A percentile compares a stretch with the other conserved stretches of the same genome.
Evolutionary conservation across 2,329 filamentous ascomycete species (phyloP).

Genomic region (Arthrobotrys conoides): DNA sequence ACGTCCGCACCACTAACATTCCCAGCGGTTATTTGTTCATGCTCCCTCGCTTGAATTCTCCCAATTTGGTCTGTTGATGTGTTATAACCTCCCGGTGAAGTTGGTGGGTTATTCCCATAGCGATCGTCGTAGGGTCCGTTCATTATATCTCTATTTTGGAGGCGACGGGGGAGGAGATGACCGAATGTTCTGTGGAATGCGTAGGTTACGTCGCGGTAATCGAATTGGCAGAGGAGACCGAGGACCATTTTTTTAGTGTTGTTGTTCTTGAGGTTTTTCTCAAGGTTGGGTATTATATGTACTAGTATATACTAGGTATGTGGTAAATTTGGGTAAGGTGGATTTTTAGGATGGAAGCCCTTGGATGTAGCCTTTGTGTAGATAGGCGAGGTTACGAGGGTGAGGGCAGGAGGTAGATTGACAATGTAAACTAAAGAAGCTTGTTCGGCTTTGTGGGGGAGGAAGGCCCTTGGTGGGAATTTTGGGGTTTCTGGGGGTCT

Average conservation of each 20-base stretch:
- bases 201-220: conserved; percentile 45
- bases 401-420: conserved; percentile 9
- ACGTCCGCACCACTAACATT: conserved; percentile 34
- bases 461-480: conserved; percentile 17
- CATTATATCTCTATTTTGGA: conserved; percentile 32
- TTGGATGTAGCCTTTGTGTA: background rate
- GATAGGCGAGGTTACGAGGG: background rate
- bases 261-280: background rate
- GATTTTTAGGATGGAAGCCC: background rate
- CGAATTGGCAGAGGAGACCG: conserved; percentile 52
- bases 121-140: conserved; percentile 7
- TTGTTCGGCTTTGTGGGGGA: conserved; percentile 11
- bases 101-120: conserved; percentile 21
- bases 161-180: conserved; percentile 41
- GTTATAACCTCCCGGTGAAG: conserved; percentile 39
- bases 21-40: conserved; percentile 27
- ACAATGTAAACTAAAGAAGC: background rate
- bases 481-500: background rate
- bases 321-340: background rate
- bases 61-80: conserved; percentile 21
- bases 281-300: no score
- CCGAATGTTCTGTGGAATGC: conserved; percentile 50
- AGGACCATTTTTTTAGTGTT: conserved; percentile 41
- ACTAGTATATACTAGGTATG: no score
- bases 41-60: conserved; percentile 29